Evolutionary conservation across 257 asterid species (phyloP).

Genomic region (Ilex aquifolium): DNA sequence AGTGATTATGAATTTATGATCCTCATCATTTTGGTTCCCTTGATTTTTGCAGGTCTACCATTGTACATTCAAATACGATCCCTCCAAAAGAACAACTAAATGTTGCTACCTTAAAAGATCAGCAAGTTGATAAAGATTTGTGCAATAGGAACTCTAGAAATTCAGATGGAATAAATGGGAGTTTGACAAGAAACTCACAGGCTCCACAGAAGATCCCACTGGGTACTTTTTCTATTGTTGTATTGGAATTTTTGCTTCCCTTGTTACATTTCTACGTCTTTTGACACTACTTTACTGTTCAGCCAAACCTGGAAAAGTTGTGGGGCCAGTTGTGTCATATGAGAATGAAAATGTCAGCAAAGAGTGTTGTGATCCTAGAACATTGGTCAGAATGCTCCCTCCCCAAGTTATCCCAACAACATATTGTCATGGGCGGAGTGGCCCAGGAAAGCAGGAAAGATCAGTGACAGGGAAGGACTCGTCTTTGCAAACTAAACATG

Average conservation of each 20-base stretch:
- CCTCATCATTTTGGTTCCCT: background rate
- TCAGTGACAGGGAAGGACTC: conserved; percentile 23
- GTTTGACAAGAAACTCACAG: conserved; percentile 41
- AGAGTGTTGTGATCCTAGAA: conserved; percentile 46
- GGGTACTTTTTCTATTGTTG: conserved; percentile 27
- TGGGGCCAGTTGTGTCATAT: conserved; percentile 39
- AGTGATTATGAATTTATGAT: background rate
- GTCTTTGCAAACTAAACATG: conserved; percentile 35
- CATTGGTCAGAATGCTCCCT: conserved; percentile 33
- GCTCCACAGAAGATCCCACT: conserved; percentile 57
- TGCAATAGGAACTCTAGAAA: conserved; percentile 40
- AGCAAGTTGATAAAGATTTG: conserved; percentile 45
- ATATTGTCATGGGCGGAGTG: conserved; percentile 30
- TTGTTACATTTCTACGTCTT: too few species aligned
- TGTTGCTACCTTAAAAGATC: conserved; percentile 31
- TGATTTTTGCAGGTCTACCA: conserved; percentile 45
- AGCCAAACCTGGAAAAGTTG: conserved; percentile 66
- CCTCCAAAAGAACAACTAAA: conserved; percentile 45
- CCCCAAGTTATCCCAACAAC: conserved; percentile 33
- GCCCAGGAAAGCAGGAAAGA: conserved; percentile 37
- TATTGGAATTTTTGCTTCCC: background rate
- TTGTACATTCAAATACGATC: conserved; percentile 57
- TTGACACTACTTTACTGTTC: conserved; percentile 9
- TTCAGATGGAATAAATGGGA: conserved; percentile 36
- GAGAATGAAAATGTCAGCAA: conserved; percentile 33